A percentile compares a stretch with the other conserved stretches of the same genome.
phyloP scores from a whole-genome alignment of 371 early-diverging fungal genomes.

The Smittium culicis region DNA sequence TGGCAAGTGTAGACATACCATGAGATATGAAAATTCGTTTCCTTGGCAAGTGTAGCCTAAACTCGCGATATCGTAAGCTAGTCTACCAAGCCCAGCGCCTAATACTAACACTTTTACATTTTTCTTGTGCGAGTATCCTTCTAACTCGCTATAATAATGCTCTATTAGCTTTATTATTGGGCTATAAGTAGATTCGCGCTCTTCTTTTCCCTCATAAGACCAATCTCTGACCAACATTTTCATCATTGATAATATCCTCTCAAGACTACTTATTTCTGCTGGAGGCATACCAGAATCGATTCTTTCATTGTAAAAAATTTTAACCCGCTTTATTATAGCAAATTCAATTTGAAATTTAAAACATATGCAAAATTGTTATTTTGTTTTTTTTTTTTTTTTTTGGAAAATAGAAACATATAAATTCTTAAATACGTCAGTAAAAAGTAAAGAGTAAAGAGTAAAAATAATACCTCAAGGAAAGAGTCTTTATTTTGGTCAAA shows the following conservation, averaged over 20 bases:
- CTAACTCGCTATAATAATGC: slow-evolving; percentile 15
- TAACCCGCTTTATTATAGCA: slow-evolving; percentile 1
- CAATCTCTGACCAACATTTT: slow-evolving; percentile 90
- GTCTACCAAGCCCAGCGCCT: slow-evolving; percentile 80
- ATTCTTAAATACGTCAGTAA: no score
- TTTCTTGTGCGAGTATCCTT: background rate
- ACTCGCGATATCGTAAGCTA: slow-evolving; percentile 71
- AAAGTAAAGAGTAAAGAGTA: no score
- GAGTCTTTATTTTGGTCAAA: background rate
- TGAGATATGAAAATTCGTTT: slow-evolving; percentile 64
- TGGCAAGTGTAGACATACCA: no score
- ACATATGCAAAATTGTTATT: background rate
- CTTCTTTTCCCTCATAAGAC: slow-evolving; percentile 63
- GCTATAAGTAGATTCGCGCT: slow-evolving; percentile 62
- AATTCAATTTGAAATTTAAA: background rate
- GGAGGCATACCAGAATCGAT: slow-evolving; percentile 29
- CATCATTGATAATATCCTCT: slow-evolving; percentile 72
- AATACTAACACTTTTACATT: slow-evolving; percentile 53
- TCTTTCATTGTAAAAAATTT: slow-evolving; percentile 12
- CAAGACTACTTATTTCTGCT: slow-evolving; percentile 59
- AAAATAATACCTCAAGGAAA: background rate
- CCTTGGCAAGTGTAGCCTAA: slow-evolving; percentile 71
- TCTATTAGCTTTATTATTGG: slow-evolving; percentile 65
- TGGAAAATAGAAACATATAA: no score
- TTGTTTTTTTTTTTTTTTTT: background rate